Evolutionary conservation across 805 yeast genomes (phyloP).

Genomic region (Ogataea minuta): DNA sequence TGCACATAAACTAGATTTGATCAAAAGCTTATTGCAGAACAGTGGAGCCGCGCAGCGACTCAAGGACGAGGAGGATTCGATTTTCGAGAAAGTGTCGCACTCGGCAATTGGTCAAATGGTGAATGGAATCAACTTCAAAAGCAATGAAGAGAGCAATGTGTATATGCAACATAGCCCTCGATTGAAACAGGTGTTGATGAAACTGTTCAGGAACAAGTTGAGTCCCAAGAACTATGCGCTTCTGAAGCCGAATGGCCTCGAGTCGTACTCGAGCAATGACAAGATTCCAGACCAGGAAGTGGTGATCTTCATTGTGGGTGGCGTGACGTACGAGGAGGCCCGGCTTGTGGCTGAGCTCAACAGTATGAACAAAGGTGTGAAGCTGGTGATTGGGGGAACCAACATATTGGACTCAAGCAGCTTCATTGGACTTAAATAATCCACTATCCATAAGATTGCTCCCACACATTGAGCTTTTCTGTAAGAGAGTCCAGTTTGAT

Average conservation of each 20-base stretch:
- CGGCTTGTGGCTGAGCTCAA: slow-evolving; percentile 75
- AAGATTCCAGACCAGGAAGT: slow-evolving; percentile 56
- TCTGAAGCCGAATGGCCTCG: slow-evolving; percentile 19
- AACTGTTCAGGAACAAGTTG: slow-evolving; percentile 42
- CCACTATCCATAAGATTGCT: slow-evolving; percentile 56
- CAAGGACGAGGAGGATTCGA: slow-evolving; percentile 34
- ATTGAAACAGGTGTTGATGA: slow-evolving; percentile 47
- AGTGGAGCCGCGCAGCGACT: slow-evolving; percentile 45
- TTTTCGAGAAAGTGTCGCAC: slow-evolving; percentile 27
- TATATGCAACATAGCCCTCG: slow-evolving; percentile 92
- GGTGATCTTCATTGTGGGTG: slow-evolving; percentile 78
- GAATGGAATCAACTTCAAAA: slow-evolving; percentile 35
- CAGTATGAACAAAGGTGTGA: slow-evolving; percentile 50
- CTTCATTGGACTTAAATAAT: slow-evolving; percentile 24
- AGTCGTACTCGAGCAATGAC: slow-evolving; percentile 15
- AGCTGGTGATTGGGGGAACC: slow-evolving; percentile 82
- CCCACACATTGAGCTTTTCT: slow-evolving; percentile 73
- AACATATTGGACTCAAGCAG: slow-evolving; percentile 47
- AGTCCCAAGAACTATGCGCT: slow-evolving; percentile 22
- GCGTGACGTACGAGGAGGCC: slow-evolving; percentile 90
- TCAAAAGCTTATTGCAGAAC: slow-evolving; percentile 45
- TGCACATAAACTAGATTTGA: slow-evolving; percentile 39
- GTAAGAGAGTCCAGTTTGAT: slow-evolving; percentile 71
- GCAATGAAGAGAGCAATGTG: slow-evolving; percentile 55
- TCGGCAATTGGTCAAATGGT: slow-evolving; percentile 26